A percentile compares a stretch with the other conserved stretches of the same genome.
phyloP scores from a whole-genome alignment of 2,329 filamentous ascomycete species.

The Xylariaceae sp. region DNA sequence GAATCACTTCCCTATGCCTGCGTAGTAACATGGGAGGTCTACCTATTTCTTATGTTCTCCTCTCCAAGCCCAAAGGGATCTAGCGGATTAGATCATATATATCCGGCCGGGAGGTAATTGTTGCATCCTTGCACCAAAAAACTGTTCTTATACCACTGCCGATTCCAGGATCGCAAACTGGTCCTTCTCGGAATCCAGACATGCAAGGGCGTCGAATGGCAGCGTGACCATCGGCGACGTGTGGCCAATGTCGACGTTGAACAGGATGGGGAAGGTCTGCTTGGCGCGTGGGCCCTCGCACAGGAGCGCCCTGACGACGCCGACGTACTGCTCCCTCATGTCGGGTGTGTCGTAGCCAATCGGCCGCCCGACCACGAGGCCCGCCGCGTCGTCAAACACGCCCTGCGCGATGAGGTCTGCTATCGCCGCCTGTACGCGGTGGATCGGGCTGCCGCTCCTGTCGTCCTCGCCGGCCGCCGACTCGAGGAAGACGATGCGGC shows the following conservation, averaged over 20 bases:
- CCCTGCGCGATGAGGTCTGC: slow-evolving; percentile 39
- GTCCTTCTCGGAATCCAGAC: slow-evolving; percentile 35
- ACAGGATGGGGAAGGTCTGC: slow-evolving; percentile 35
- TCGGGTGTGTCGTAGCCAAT: slow-evolving; percentile 35
- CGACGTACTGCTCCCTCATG: slow-evolving; percentile 25
- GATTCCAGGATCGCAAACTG: slow-evolving; percentile 30
- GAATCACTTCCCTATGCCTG: too few species aligned
- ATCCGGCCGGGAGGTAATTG: too few species aligned
- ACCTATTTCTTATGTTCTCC: too few species aligned
- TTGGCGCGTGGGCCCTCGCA: slow-evolving; percentile 31
- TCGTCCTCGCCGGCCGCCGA: slow-evolving; percentile 33
- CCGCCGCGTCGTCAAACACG: slow-evolving; percentile 36
- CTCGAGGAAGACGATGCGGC: slow-evolving; percentile 38
- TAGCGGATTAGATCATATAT: too few species aligned
- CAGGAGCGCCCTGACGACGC: slow-evolving; percentile 30
- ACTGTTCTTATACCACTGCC: slow-evolving; percentile 7
- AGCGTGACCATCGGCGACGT: slow-evolving; percentile 38
- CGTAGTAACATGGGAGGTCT: too few species aligned
- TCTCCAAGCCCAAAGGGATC: too few species aligned
- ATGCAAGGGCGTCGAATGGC: slow-evolving; percentile 34
- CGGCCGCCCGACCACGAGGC: slow-evolving; percentile 38
- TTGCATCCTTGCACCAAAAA: too few species aligned
- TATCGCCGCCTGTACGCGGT: slow-evolving; percentile 30
- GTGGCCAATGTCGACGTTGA: slow-evolving; percentile 40
- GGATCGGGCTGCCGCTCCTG: slow-evolving; percentile 23